These are phyloP conservation scores for Thelonectria discophora DNA, from an alignment of 2,329 filamentous ascomycete species.

Conservation along the genomic window DNA sequence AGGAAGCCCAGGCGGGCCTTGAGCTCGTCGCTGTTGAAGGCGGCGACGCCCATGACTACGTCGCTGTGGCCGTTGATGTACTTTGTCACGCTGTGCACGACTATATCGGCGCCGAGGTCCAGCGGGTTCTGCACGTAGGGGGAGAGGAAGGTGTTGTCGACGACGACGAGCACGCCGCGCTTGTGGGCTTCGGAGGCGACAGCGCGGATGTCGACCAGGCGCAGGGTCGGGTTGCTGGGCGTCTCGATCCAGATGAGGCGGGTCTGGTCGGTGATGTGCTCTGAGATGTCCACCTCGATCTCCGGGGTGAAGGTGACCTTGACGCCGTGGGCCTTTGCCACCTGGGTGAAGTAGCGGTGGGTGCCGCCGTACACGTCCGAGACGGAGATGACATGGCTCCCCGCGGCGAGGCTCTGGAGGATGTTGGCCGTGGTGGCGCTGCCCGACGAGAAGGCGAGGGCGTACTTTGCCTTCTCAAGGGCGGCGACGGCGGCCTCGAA, in stretches of 20 bases:
- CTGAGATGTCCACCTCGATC: conserved; percentile 87
- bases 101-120: conserved; percentile 93
- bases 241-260: conserved; percentile 96
- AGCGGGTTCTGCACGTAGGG: conserved; percentile 98
- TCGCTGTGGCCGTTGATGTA: conserved; percentile 99
- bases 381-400: conserved; percentile 94
- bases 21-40: conserved; percentile 88
- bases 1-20: conserved; percentile 84
- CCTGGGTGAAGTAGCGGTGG: conserved; percentile 98
- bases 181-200: conserved; percentile 85
- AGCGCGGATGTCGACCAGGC: conserved; percentile 89
- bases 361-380: conserved; percentile 98
- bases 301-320: conserved; percentile 92
- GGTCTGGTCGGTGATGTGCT: conserved; percentile 87
- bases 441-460: conserved; percentile 92
- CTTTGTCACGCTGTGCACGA: conserved; percentile 97
- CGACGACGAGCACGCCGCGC: conserved; percentile 93
- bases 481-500: conserved; percentile 93
- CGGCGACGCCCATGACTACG: conserved; percentile 96
- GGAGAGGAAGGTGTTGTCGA: conserved; percentile 98
- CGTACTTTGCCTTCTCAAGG: conserved; percentile 90
- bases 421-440: conserved; percentile 94
- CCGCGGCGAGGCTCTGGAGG: conserved; percentile 88
- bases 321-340: conserved; percentile 92
- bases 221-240: conserved; percentile 92